phyloP scores from a whole-genome alignment of 1,139 yeast species.

The Zygosaccharomyces pseudobailii region DNA sequence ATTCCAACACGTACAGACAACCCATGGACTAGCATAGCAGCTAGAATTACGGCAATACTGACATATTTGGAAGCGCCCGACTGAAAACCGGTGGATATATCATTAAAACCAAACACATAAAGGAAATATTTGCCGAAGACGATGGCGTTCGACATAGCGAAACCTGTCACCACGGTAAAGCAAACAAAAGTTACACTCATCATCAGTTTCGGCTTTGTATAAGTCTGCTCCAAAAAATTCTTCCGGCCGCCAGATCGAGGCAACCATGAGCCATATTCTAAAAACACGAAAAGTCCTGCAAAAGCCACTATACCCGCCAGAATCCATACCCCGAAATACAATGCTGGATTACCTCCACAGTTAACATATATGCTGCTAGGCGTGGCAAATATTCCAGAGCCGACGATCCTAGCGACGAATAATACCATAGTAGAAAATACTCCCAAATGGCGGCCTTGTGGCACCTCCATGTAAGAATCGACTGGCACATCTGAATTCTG shows the following conservation, averaged over 20 bases:
- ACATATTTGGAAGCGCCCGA: constrained; percentile 36
- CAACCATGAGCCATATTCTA: constrained; percentile 64
- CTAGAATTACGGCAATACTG: constrained; percentile 44
- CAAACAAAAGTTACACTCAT: constrained; percentile 55
- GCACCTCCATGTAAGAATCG: constrained; percentile 42
- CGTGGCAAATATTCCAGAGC: constrained; percentile 72
- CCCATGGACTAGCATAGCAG: constrained; percentile 49
- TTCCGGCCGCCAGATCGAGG: constrained; percentile 76
- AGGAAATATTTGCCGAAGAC: constrained; percentile 67
- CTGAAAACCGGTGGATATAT: constrained; percentile 33
- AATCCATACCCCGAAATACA: constrained; percentile 59
- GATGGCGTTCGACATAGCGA: constrained; percentile 58
- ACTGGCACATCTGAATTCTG: constrained; percentile 7
- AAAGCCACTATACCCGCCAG: constrained; percentile 58
- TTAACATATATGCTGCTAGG: constrained; percentile 63
- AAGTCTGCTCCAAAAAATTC: constrained; percentile 62
- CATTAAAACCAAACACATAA: constrained; percentile 43
- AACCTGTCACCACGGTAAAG: constrained; percentile 58
- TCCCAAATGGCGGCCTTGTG: constrained; percentile 73
- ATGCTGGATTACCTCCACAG: constrained; percentile 59
- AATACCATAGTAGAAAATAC: constrained; percentile 58
- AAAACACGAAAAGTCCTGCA: constrained; percentile 61
- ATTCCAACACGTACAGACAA: constrained; percentile 51
- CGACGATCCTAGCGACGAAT: constrained; percentile 65
- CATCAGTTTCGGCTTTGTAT: constrained; percentile 53